phyloP scores from a whole-genome alignment of 2,329 filamentous ascomycete genomes.

The Dactylellina leptospora region DNA sequence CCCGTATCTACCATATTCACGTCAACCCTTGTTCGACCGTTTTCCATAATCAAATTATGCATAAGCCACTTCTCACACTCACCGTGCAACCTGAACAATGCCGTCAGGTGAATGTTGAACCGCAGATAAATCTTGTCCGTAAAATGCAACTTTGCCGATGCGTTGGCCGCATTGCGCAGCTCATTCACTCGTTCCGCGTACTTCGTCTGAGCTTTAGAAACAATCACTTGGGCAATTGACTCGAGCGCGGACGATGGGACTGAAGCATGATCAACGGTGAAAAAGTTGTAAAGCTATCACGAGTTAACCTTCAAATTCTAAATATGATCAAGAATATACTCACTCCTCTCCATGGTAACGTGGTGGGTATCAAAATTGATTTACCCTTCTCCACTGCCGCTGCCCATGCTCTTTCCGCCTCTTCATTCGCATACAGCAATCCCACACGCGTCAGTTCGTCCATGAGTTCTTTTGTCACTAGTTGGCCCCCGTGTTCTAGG shows the following conservation, averaged over 20 bases:
- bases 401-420: constrained; percentile 36
- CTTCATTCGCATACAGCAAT: constrained; percentile 17
- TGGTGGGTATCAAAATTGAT: constrained; percentile 2
- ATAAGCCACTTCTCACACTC: neutral
- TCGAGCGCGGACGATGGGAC: constrained; percentile 21
- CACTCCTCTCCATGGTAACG: constrained; percentile 29
- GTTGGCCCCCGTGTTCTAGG: constrained; percentile 14
- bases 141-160: constrained; percentile 23
- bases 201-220: constrained; percentile 16
- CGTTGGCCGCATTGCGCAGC: constrained; percentile 30
- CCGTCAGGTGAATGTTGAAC: constrained; percentile 25
- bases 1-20: constrained; percentile 15
- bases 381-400: constrained; percentile 13
- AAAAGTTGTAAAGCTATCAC: constrained; percentile 21
- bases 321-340: neutral
- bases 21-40: neutral
- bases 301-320: no score
- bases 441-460: neutral
- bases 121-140: constrained; percentile 42
- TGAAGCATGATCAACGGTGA: constrained; percentile 1
- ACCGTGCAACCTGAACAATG: constrained; percentile 29
- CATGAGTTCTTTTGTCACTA: constrained; percentile 26
- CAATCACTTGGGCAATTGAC: constrained; percentile 21
- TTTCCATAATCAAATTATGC: neutral
- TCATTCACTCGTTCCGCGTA: constrained; percentile 25